phyloP scores from a whole-genome alignment of 176 grass and related monocot genomes.

The Leersia perrieri region DNA sequence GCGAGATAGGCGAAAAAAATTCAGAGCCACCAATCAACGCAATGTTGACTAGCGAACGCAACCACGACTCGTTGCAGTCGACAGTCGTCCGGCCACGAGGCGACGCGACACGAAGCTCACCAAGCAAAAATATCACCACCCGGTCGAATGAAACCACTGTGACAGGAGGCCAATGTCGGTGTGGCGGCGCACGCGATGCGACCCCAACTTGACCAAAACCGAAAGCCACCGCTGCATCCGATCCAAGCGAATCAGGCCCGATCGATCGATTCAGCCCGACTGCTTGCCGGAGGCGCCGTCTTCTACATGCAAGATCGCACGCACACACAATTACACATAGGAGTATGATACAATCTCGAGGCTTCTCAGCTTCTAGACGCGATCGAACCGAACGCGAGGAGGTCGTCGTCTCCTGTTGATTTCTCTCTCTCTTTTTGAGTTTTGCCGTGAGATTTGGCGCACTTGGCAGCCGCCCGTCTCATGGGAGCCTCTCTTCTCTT shows the following conservation, averaged over 20 bases:
- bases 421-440: neutral
- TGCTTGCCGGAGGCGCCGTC: neutral
- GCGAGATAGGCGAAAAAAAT: no score
- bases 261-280: no score
- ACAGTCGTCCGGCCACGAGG: neutral
- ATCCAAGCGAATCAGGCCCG: no score
- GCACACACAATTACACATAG: no score
- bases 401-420: neutral
- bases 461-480: slow-evolving; percentile 18
- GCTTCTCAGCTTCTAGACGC: neutral
- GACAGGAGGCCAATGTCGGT: neutral
- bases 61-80: neutral
- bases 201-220: neutral
- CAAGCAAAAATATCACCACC: neutral
- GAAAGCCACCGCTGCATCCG: neutral
- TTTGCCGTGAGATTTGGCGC: neutral
- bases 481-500: neutral
- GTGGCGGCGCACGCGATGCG: neutral
- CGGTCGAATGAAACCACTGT: neutral
- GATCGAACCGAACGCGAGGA: no score
- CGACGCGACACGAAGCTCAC: no score
- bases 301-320: neutral
- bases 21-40: no score
- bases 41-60: no score
- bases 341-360: neutral